Conservation (phyloP, 2,329 filamentous ascomycete species). For the Botrytis cinerea region DNA sequence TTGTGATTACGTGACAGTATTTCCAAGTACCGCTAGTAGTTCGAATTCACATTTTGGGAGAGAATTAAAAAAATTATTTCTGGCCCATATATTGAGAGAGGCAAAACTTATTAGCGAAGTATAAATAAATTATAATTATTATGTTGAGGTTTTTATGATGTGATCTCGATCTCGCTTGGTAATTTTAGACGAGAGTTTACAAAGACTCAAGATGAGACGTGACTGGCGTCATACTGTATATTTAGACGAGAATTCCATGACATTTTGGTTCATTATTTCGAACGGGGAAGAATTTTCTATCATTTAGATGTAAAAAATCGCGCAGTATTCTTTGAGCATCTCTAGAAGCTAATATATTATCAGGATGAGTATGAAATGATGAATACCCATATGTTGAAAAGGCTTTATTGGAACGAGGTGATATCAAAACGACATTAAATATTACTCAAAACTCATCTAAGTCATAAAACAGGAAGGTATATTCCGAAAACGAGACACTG, state of each 20-base stretch:
- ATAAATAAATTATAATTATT: background rate
- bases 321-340: fast-evolving
- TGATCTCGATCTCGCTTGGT: background rate
- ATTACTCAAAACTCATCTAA: background rate
- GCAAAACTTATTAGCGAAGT: background rate
- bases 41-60: background rate
- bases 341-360: fast-evolving
- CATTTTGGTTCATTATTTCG: fast-evolving
- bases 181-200: background rate
- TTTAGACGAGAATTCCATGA: background rate
- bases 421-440: background rate
- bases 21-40: background rate
- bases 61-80: background rate
- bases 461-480: background rate
- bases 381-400: background rate
- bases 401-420: background rate
- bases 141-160: background rate
- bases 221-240: background rate
- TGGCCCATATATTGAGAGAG: background rate
- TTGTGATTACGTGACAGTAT: background rate
- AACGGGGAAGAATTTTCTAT: background rate
- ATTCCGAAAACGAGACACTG: background rate
- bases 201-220: background rate
- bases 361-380: background rate
- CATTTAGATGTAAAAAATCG: background rate